Conservation (phyloP, 345 rosid species). For the Conringia planisiliqua region DNA sequence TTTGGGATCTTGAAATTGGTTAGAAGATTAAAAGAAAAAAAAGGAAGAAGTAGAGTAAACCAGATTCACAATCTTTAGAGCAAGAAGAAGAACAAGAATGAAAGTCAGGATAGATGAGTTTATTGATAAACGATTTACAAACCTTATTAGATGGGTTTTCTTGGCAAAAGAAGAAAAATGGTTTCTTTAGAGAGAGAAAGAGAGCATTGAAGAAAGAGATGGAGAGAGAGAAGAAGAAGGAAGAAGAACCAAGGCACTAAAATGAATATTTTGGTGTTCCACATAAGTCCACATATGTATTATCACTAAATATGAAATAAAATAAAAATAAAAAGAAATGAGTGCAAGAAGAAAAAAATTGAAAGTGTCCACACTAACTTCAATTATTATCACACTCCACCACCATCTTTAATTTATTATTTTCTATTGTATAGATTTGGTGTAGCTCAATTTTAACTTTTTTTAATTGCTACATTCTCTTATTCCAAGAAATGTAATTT, state of each 20-base stretch:
- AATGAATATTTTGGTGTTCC: constrained; percentile 17
- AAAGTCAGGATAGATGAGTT: neutral
- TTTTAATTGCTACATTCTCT: neutral
- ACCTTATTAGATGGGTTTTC: constrained; percentile 24
- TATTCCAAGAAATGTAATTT: neutral
- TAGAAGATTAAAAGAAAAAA: neutral
- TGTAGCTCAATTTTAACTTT: neutral
- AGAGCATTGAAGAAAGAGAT: constrained; percentile 24
- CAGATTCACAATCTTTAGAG: neutral
- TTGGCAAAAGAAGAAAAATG: constrained; percentile 21
- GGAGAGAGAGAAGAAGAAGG: neutral
- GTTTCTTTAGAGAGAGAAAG: constrained; percentile 36
- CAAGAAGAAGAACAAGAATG: constrained; percentile 3
- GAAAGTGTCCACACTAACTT: constrained; percentile 35
- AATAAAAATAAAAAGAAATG: constrained; percentile 8
- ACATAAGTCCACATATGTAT: constrained; percentile 37
- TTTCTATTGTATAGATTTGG: constrained; percentile 3
- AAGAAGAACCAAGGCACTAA: constrained; percentile 12
- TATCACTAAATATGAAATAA: constrained; percentile 26
- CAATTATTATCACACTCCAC: constrained; percentile 39
- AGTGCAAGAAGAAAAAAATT: constrained; percentile 19
- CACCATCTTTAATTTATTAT: constrained; percentile 27
- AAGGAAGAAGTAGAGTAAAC: neutral
- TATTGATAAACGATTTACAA: neutral
- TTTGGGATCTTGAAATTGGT: constrained; percentile 13